phyloP scores from a whole-genome alignment of 495 filamentous ascomycete species.

The Trichoderma erinaceum region DNA sequence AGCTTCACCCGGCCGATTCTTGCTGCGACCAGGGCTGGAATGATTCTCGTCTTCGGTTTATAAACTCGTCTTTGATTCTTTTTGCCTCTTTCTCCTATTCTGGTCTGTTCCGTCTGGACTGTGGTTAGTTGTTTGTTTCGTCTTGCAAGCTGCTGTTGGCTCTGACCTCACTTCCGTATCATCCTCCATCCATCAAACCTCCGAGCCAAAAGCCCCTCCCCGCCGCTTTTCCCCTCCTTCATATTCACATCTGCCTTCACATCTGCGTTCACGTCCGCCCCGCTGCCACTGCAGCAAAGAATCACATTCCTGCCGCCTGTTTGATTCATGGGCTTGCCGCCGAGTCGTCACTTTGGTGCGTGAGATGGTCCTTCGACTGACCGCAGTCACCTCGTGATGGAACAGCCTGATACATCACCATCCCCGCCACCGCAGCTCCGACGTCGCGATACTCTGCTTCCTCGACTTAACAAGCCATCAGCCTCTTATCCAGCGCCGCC shows the following conservation, averaged over 20 bases:
- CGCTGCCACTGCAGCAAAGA: slow-evolving; percentile 1
- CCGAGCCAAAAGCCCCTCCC: slow-evolving; percentile 15
- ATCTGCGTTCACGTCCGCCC: neutral
- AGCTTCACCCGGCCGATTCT: slow-evolving; percentile 5
- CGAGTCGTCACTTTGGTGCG: slow-evolving; percentile 17
- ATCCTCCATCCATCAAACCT: neutral
- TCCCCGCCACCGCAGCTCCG: slow-evolving; percentile 7
- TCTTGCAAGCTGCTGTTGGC: slow-evolving; percentile 24
- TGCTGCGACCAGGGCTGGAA: neutral
- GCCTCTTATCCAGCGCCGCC: neutral
- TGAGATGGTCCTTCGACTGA: slow-evolving; percentile 29
- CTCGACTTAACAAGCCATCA: neutral
- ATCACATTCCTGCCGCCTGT: slow-evolving; percentile 23
- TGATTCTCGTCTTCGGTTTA: neutral
- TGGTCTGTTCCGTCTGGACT: slow-evolving; percentile 15
- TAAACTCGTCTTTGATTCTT: neutral
- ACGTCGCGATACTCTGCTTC: slow-evolving; percentile 1
- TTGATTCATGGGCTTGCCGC: slow-evolving; percentile 9
- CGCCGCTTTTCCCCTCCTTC: neutral
- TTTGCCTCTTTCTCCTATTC: slow-evolving; percentile 10
- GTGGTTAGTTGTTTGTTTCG: slow-evolving; percentile 17
- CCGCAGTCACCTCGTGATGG: slow-evolving; percentile 38
- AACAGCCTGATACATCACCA: slow-evolving; percentile 25
- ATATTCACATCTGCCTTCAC: neutral
- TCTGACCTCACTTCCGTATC: slow-evolving; percentile 18